Conservation (phyloP, 345 rosid species). For the Citrus trifoliata region DNA sequence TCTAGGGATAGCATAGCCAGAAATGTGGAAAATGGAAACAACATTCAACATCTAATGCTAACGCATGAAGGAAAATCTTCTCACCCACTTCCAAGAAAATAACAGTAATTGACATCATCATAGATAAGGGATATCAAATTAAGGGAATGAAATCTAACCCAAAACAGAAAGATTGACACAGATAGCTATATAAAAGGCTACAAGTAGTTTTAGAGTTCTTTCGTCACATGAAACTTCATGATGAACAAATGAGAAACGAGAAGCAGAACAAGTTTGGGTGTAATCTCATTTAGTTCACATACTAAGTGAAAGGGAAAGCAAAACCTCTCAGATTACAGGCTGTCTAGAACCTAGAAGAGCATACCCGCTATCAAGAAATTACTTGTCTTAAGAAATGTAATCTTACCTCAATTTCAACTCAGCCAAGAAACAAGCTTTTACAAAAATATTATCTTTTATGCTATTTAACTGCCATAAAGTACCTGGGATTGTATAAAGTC, state of each 20-base stretch:
- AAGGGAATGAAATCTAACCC: neutral
- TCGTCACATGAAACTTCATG: neutral
- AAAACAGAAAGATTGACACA: neutral
- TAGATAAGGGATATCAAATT: neutral
- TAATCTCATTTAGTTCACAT: neutral
- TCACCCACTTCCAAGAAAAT: neutral
- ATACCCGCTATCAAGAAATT: neutral
- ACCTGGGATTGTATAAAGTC: constrained; percentile 95
- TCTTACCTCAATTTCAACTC: neutral
- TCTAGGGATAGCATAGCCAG: neutral
- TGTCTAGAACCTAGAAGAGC: neutral
- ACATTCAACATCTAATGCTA: neutral
- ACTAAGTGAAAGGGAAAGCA: neutral
- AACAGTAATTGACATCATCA: neutral
- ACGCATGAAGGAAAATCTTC: neutral
- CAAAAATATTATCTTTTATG: neutral
- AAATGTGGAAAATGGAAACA: neutral
- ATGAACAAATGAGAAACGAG: neutral
- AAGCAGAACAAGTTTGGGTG: neutral
- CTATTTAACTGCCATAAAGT: neutral
- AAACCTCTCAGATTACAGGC: neutral
- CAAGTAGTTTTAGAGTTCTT: neutral
- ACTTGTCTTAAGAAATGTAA: neutral
- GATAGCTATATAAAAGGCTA: neutral
- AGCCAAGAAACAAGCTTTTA: neutral